Evolutionary conservation across 2,329 filamentous ascomycete genomes (phyloP), one percentile per base, ranked within the genome.

Genomic region (Hymenoscyphus infarciens): DNA sequence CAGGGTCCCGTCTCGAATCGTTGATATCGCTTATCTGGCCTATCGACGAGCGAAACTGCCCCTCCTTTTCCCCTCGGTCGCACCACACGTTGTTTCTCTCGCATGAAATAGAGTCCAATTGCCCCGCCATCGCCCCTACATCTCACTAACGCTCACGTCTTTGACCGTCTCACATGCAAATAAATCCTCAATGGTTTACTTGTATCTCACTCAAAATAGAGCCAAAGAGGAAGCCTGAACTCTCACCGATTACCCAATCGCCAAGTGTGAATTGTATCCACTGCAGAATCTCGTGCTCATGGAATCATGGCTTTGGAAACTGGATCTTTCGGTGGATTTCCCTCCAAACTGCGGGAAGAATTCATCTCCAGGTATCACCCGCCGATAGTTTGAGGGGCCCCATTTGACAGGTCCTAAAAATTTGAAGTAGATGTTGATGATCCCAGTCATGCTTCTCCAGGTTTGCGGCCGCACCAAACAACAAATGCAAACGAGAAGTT

Each of bases 11-110:
- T 19, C 45, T 52, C 22, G 45, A 52, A 52, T 13, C 19, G 22
- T 22, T 25, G 45, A 52, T 25, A 52, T 52, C 45, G 45, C 45
- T 52, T 52, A 52, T 52, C 45, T 52, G 19, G 45, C 19, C 45
- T 22, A 52, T 52, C 42, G 45, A 52, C 5, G 19, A 52, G 11
- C 3, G 8, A 25, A 52, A 52, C 7, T 22, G 19, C 45, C 45
- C 45, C 45, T 52, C 45, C n/a, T 19, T 22, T 52, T 22, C 19
- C 19, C 45, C 45, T 52, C 45, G 45, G 45, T 52, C 45, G 10
- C 45, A 22, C 22, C 42, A 19, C 22, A 52, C 45, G 45, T 52
- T 52, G 45, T 52, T 52, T 52, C 45, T 25, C 45, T 52, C 45
- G 45, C 45, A 52, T 52, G 45, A 52, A 52, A 22, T 22, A 22